Conservation (phyloP, 2,329 filamentous ascomycete species). For the Fusarium sp. region DNA sequence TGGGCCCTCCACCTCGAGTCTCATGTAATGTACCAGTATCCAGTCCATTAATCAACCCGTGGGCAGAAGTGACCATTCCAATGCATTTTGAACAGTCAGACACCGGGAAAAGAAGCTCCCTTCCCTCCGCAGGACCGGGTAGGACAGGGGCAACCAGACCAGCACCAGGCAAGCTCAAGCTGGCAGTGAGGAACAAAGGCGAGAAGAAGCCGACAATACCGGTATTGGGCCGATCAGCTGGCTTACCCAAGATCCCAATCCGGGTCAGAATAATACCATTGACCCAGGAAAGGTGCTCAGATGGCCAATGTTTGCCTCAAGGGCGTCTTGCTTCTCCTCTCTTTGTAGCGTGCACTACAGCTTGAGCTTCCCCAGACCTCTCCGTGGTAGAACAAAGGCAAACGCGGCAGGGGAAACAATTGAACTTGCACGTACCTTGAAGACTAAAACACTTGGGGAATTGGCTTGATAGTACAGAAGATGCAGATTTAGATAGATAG, state of each 20-base stretch:
- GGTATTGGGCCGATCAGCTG: slow-evolving; percentile 24
- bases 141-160: slow-evolving; percentile 19
- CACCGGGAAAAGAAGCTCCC: slow-evolving; percentile 26
- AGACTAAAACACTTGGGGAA: slow-evolving; percentile 33
- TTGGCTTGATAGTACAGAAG: slow-evolving; percentile 28
- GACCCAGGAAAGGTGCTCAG: slow-evolving; percentile 5
- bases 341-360: background rate
- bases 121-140: slow-evolving; percentile 30
- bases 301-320: slow-evolving; percentile 23
- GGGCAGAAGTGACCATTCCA: slow-evolving; percentile 27
- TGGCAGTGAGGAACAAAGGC: slow-evolving; percentile 7
- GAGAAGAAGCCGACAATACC: slow-evolving; percentile 20
- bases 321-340: slow-evolving; percentile 17
- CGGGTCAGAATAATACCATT: slow-evolving; percentile 15
- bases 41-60: slow-evolving; percentile 38
- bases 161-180: background rate
- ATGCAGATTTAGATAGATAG: slow-evolving; percentile 19
- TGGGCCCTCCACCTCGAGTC: slow-evolving; percentile 41
- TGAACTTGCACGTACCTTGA: slow-evolving; percentile 40
- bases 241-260: slow-evolving; percentile 37
- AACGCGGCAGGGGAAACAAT: slow-evolving; percentile 19
- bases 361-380: slow-evolving; percentile 16
- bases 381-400: slow-evolving; percentile 25
- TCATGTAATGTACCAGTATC: slow-evolving; percentile 21
- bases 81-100: slow-evolving; percentile 8